Evolutionary conservation across 2,329 filamentous ascomycete genomes (phyloP).

Genomic region (Aspergillus sp.): DNA sequence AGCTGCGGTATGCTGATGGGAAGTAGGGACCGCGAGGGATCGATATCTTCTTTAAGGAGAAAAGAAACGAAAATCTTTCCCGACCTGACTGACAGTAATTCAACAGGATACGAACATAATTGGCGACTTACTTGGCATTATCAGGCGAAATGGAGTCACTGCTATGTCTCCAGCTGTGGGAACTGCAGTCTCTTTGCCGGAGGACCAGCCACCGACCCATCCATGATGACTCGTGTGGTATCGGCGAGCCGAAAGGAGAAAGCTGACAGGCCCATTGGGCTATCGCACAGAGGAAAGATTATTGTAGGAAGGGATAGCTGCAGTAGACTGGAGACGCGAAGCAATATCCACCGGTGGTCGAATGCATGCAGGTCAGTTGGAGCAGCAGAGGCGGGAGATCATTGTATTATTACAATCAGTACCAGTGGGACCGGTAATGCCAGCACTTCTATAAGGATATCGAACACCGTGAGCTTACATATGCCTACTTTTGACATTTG

Average conservation of each 20-base stretch:
- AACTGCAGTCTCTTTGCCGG: slow-evolving; percentile 11
- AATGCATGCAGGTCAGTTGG: slow-evolving; percentile 14
- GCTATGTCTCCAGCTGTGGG: slow-evolving; percentile 13
- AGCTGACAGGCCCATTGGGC: slow-evolving; percentile 7
- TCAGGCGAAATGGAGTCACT: slow-evolving; percentile 11
- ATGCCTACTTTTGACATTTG: neutral
- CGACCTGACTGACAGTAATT: slow-evolving; percentile 2
- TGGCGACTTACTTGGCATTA: slow-evolving; percentile 8
- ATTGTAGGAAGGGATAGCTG: slow-evolving; percentile 8
- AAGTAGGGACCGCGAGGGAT: slow-evolving; percentile 19
- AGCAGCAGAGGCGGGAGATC: neutral
- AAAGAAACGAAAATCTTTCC: slow-evolving; percentile 20
- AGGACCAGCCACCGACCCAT: slow-evolving; percentile 15
- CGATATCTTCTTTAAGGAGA: slow-evolving; percentile 17
- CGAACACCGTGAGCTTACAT: neutral
- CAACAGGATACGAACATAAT: slow-evolving; percentile 5
- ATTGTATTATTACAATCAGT: neutral
- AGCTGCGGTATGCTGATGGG: slow-evolving; percentile 19
- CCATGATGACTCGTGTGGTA: slow-evolving; percentile 16
- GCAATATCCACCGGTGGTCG: slow-evolving; percentile 4
- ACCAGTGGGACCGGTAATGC: slow-evolving; percentile 1
- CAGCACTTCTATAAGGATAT: neutral
- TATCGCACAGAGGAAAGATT: slow-evolving; percentile 9
- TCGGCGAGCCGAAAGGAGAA: slow-evolving; percentile 13
- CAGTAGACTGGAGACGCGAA: slow-evolving; percentile 13